Conservation (phyloP, 1,139 yeast genomes). For the Ashbya aceris region DNA sequence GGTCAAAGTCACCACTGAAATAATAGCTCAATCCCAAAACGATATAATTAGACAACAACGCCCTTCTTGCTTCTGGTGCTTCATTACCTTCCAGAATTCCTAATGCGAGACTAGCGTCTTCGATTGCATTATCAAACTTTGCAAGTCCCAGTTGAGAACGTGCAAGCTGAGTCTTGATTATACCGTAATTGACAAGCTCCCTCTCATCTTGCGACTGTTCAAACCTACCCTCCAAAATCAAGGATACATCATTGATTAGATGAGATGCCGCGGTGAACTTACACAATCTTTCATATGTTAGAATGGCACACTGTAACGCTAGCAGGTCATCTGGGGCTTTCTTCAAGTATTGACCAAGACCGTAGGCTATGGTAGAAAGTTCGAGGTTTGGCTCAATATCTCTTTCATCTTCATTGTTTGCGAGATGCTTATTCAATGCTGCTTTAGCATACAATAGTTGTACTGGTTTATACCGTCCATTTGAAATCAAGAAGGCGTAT, state of each 20-base stretch:
- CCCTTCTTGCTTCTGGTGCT: slow-evolving; percentile 24
- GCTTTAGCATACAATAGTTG: slow-evolving; percentile 64
- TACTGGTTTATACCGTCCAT: slow-evolving; percentile 63
- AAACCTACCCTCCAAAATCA: slow-evolving; percentile 46
- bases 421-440: slow-evolving; percentile 37
- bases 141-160: slow-evolving; percentile 56
- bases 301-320: slow-evolving; percentile 52
- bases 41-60: slow-evolving; percentile 49
- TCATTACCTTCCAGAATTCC: slow-evolving; percentile 40
- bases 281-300: slow-evolving; percentile 63
- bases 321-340: slow-evolving; percentile 53
- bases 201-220: slow-evolving; percentile 46
- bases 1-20: slow-evolving; percentile 52
- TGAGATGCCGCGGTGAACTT: slow-evolving; percentile 47
- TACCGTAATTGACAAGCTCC: slow-evolving; percentile 43
- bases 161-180: slow-evolving; percentile 59
- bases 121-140: slow-evolving; percentile 50
- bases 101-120: slow-evolving; percentile 48
- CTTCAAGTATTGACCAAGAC: slow-evolving; percentile 63
- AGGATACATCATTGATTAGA: slow-evolving; percentile 40
- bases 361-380: slow-evolving; percentile 56
- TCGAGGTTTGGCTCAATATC: slow-evolving; percentile 56
- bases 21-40: slow-evolving; percentile 64
- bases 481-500: slow-evolving; percentile 69
- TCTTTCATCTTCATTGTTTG: slow-evolving; percentile 36